phyloP scores from a whole-genome alignment of 2,329 filamentous ascomycete species.

The Talaromyces marneffei region DNA sequence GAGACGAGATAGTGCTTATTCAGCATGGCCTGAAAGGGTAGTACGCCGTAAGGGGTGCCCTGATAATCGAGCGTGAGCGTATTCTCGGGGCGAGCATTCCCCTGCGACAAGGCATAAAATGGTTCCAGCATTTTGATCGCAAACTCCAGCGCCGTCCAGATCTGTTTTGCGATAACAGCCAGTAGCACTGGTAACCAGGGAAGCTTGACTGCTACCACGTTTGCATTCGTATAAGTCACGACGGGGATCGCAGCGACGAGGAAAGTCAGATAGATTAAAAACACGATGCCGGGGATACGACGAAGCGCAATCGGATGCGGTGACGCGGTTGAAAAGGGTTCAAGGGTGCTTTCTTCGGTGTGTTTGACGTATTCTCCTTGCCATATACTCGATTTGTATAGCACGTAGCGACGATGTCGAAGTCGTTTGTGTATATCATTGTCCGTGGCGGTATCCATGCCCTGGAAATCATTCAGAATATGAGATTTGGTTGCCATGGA shows the following conservation, averaged over 20 bases:
- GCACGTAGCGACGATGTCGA: constrained; percentile 42
- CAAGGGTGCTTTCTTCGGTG: constrained; percentile 26
- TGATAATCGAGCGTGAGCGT: constrained; percentile 47
- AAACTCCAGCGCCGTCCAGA: constrained; percentile 45
- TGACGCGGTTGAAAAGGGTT: constrained; percentile 32
- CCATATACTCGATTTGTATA: constrained; percentile 49
- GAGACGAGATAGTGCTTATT: constrained; percentile 44
- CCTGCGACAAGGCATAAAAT: constrained; percentile 42
- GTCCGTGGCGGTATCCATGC: constrained; percentile 40
- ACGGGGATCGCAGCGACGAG: constrained; percentile 38
- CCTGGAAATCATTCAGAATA: constrained; percentile 45
- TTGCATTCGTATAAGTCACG: constrained; percentile 38
- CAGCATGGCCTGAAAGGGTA: constrained; percentile 39
- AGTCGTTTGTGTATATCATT: constrained; percentile 44
- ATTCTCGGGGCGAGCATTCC: constrained; percentile 39
- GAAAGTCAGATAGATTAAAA: constrained; percentile 35
- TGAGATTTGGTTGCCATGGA: constrained; percentile 47
- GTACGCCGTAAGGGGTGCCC: constrained; percentile 42
- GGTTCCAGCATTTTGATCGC: constrained; percentile 46
- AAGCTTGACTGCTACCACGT: constrained; percentile 34
- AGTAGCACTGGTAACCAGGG: constrained; percentile 44
- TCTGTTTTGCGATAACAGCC: constrained; percentile 42
- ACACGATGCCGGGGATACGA: constrained; percentile 33
- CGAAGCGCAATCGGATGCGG: constrained; percentile 45
- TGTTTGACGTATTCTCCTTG: constrained; percentile 43